Base-by-base conservation (phyloP, 495 filamentous ascomycete species). In the Xanthoparmelia taractica region DNA sequence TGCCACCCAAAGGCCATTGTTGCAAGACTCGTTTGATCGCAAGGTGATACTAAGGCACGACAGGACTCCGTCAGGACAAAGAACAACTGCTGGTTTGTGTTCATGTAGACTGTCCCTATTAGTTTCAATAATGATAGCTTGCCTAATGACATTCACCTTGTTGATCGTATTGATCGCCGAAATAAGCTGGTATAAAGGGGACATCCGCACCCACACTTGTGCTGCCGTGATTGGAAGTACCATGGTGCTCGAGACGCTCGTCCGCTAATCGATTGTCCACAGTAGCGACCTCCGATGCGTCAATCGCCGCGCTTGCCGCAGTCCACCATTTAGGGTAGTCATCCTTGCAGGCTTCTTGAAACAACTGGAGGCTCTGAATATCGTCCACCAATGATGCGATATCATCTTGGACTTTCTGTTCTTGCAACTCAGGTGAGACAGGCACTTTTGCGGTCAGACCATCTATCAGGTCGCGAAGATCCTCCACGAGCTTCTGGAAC, bases 381-480 rank as follows among this genome's bases (percentile, higher is more conserved):
- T 63, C 52, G 38, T 63, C 60, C 2, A 50, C 52, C 60, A 63
- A 41, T 36, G 48, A 63, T 15, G 60, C 60, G 15, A 63, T 63
- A 41, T 63, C 60, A 27, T 63, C 38, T n/a, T 63, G 50, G 15
- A 63, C 36, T 37, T 63, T 57, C 38, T 63, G 25, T 40, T 63
- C 60, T 29, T 63, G 33, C 37, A 33, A 18, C 17, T 57, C 60
- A 5, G 18, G 6, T 23, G 52, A 25, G 12, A 20, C 60, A 20
- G 45, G 34, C 4, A 33, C 45, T 5, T 6, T 29, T 63, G 11
- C 20, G 11, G 13, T 58, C 37, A 63, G 45, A 12, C 52, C 61
- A 34, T 63, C 61, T 33, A 43, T 47, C 38, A 63, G 38, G 33
- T 63, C 61, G 8, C 52, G 33, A 12, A 63, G n/a, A 37, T 63